These are phyloP conservation scores for Solanum commersonii DNA, from an alignment of 257 asterid genomes.

Conservation along the genomic window DNA sequence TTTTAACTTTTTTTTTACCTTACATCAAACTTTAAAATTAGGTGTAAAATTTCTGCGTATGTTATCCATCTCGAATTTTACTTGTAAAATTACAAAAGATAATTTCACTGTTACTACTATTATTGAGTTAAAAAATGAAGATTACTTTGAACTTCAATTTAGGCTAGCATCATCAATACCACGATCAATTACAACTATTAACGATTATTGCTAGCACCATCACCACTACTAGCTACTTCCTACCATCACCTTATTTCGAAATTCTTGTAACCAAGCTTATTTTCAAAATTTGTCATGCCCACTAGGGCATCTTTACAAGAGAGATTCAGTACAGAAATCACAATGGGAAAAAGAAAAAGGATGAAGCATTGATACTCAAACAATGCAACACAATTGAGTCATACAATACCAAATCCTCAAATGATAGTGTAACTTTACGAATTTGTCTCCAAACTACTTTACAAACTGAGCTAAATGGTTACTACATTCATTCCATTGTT, in stretches of 20 bases:
- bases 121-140: neutral
- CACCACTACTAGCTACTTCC: too few species aligned
- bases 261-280: neutral
- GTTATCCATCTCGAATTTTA: too few species aligned
- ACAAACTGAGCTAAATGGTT: neutral
- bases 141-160: neutral
- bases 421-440: neutral
- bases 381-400: neutral
- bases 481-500: neutral
- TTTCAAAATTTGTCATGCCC: neutral
- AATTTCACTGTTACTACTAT: too few species aligned
- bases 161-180: neutral
- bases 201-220: neutral
- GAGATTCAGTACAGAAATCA: neutral
- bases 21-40: too few species aligned
- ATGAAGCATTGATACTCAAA: neutral
- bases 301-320: neutral
- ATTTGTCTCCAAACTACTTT: neutral
- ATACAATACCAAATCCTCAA: neutral
- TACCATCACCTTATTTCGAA: too few species aligned
- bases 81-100: too few species aligned
- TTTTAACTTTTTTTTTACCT: too few species aligned
- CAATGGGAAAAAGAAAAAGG: neutral
- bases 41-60: too few species aligned
- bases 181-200: too few species aligned